A percentile compares a stretch with the other conserved stretches of the same genome.
phyloP scores from a whole-genome alignment of 148 eudicot species.

The Tetragonia tetragonoides region DNA sequence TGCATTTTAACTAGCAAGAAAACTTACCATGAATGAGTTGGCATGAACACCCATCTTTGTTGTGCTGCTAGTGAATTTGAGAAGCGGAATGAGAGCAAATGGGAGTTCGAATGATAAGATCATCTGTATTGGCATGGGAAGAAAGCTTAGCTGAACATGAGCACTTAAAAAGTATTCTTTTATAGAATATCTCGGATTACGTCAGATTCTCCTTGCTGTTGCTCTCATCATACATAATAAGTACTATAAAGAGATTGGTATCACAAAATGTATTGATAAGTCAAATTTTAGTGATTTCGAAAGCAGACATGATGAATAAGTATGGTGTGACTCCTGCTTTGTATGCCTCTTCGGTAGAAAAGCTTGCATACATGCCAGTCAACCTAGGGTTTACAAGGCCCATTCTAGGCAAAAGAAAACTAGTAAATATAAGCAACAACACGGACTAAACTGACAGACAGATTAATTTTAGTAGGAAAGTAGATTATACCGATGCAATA shows the following conservation, averaged over 20 bases:
- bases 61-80: constrained; percentile 95
- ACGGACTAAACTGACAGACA: too few species aligned
- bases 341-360: too few species aligned
- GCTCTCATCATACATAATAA: neutral
- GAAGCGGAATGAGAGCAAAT: constrained; percentile 96
- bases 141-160: neutral
- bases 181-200: neutral
- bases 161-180: neutral
- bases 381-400: too few species aligned
- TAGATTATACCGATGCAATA: constrained; percentile 70
- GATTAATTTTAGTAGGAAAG: neutral
- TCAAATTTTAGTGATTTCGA: too few species aligned
- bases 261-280: neutral
- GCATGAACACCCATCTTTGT: constrained; percentile 86
- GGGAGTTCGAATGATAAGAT: constrained; percentile 97
- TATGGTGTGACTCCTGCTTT: too few species aligned
- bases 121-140: constrained; percentile 56
- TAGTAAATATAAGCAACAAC: too few species aligned
- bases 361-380: too few species aligned
- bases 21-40: constrained; percentile 64
- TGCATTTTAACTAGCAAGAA: neutral
- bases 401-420: too few species aligned
- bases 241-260: too few species aligned
- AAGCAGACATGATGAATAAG: too few species aligned
- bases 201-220: neutral